These are phyloP conservation scores for Cerrena zonata DNA, from an alignment of 1,284 basidiomycete species.

Conservation along the genomic window DNA sequence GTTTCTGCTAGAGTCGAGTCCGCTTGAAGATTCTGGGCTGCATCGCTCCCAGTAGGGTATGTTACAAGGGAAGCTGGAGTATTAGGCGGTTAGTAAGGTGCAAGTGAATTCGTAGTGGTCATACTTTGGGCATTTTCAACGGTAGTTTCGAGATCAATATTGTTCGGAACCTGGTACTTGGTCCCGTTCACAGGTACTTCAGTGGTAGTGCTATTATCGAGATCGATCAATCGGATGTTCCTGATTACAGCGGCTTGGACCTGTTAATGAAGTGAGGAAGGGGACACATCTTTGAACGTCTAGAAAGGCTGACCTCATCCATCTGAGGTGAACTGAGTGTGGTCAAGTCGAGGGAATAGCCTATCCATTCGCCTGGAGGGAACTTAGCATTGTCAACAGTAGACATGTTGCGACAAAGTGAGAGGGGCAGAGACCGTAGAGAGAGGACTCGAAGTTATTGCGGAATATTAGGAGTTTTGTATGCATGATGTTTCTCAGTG, in stretches of 20 bases:
- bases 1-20: not conserved
- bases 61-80: not conserved
- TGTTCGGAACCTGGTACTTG: not conserved
- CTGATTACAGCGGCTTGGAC: not conserved
- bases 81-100: not conserved
- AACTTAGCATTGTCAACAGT: not conserved
- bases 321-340: not conserved
- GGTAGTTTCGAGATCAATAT: not conserved
- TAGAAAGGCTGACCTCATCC: not conserved
- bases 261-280: not conserved
- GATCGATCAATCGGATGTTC: not conserved
- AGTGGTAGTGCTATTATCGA: not conserved
- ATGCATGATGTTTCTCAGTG: not conserved
- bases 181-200: not conserved
- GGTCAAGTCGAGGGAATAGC: not conserved
- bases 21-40: not conserved
- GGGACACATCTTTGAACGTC: not conserved
- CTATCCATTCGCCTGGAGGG: not conserved
- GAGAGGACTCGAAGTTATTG: not conserved
- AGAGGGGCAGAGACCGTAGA: not conserved
- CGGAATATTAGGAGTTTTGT: not conserved
- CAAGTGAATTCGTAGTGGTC: not conserved
- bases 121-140: not conserved
- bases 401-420: not conserved
- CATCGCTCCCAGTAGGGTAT: not conserved